Base-by-base conservation (phyloP, 2,329 filamentous ascomycete genomes). In the Phyllosticta citribraziliensis region DNA sequence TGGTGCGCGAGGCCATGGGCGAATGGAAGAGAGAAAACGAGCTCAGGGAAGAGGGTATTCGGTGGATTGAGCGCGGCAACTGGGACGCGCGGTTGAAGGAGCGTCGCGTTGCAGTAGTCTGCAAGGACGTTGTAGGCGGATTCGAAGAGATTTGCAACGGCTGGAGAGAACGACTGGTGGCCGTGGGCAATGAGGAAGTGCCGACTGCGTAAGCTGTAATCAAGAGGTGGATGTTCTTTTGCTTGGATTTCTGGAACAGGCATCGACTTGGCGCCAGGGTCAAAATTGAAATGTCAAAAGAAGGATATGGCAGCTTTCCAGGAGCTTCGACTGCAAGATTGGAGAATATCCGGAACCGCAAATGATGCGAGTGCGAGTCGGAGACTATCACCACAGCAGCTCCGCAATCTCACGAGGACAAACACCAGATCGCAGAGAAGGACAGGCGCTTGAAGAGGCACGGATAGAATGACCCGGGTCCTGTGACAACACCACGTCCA, bases 71-170 rank as follows among this genome's bases (percentile, higher is more conserved):
- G 63, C 83, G 83, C 47, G 91, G 90, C 6, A 88, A 91, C 67
- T 97, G 93, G 92, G 84, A 91, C 56, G 85, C 87, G 66, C 82
- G 88, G 60, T 74, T 97, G 40, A 79, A 83, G 65, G 86, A 85
- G 59, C 83, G 93, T 60, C 91, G 96, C 73, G 95, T 91, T 64
- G 91, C 89, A 8, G 82, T 81, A 22, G 88, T 93, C 14, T 97
- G 94, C 73, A 82, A 86, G 4, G 91, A 95, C 63, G 92, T 99
- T 1, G 87, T 97, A 35, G 87, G 88, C 54, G 94, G 94, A 0
- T 97, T 99, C 69, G 93, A 97, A 73, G 87, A 91, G 70, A 86
- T 93, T 1, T 97, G 91, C 75, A 87, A 92, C 62, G 83, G 84
- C 61, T 94, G 92, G 88, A 84, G 92, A 70, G 85, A 86, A 69